Conservation (phyloP, 2,329 filamentous ascomycete species). For the Aspergillus versicolor region DNA sequence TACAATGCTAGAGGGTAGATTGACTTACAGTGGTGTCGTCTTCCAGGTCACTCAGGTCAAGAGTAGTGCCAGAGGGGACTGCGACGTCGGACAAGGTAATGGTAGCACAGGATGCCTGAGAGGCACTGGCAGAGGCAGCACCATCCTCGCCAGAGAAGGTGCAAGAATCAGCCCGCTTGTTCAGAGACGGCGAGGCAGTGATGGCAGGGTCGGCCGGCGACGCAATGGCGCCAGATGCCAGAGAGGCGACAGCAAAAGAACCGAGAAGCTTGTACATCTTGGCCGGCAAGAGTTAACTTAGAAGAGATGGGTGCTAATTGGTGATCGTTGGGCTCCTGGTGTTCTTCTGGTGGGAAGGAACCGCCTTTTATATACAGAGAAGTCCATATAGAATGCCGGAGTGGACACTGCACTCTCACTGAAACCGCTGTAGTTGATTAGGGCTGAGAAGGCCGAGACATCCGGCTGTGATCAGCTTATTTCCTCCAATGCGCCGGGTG, state of each 20-base stretch:
- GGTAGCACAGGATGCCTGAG: conserved; percentile 2
- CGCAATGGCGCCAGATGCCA: not conserved
- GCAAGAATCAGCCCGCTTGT: conserved; percentile 1
- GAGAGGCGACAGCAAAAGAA: not conserved
- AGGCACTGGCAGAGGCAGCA: conserved; percentile 3
- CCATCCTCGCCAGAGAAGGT: conserved; percentile 3
- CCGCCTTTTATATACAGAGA: too few relatives aligned
- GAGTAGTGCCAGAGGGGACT: conserved; percentile 8
- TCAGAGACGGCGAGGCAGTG: not conserved
- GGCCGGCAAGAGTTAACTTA: not conserved
- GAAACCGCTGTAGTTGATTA: too few relatives aligned
- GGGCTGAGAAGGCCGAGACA: too few relatives aligned
- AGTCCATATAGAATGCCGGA: too few relatives aligned
- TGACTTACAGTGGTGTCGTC: conserved; percentile 5
- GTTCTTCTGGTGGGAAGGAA: too few relatives aligned
- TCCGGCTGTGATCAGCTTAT: too few relatives aligned
- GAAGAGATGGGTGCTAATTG: too few relatives aligned
- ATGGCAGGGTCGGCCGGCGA: not conserved
- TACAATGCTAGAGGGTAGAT: not conserved
- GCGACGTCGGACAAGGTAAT: conserved; percentile 6
- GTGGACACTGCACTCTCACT: too few relatives aligned
- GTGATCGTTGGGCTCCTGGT: too few relatives aligned
- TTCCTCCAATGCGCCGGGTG: too few relatives aligned
- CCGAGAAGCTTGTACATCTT: not conserved
- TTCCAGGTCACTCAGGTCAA: conserved; percentile 7